These are phyloP conservation scores for Saccharomyces hybrid DNA, from an alignment of 1,139 yeast species.

Conservation along the genomic window DNA sequence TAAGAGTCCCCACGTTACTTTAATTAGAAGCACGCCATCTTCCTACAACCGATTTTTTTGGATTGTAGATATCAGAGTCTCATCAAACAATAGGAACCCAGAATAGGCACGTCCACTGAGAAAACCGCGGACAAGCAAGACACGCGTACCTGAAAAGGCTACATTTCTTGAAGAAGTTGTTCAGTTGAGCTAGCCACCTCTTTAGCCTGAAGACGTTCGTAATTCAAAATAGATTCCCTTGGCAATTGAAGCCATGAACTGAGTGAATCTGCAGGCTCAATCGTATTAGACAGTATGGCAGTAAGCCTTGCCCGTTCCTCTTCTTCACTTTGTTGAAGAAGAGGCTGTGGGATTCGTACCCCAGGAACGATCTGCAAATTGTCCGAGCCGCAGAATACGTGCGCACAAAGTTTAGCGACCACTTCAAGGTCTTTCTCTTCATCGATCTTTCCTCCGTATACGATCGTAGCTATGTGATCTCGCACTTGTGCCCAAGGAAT, in stretches of 20 bases:
- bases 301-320: not conserved
- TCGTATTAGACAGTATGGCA: not conserved
- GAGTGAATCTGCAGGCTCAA: slow-evolving; percentile 6
- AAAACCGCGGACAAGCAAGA: not conserved
- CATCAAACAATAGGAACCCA: not conserved
- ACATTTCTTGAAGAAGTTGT: slow-evolving; percentile 1
- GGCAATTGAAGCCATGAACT: slow-evolving; percentile 14
- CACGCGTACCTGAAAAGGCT: not conserved
- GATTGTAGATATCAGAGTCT: not conserved
- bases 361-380: slow-evolving; percentile 7
- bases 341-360: slow-evolving; percentile 3
- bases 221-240: slow-evolving; percentile 9
- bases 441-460: slow-evolving; percentile 72
- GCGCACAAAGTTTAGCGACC: slow-evolving; percentile 6
- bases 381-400: slow-evolving; percentile 6
- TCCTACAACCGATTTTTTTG: not conserved
- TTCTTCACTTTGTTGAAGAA: not conserved
- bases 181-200: slow-evolving; percentile 5
- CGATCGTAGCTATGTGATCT: slow-evolving; percentile 44
- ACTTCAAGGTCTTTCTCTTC: slow-evolving; percentile 36
- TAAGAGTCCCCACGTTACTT: not conserved
- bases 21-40: not conserved
- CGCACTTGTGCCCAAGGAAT: slow-evolving; percentile 54
- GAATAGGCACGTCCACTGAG: not conserved
- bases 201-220: slow-evolving; percentile 8